phyloP scores from a whole-genome alignment of 768 basidiomycete genomes.

The Tulasnella sp. region DNA sequence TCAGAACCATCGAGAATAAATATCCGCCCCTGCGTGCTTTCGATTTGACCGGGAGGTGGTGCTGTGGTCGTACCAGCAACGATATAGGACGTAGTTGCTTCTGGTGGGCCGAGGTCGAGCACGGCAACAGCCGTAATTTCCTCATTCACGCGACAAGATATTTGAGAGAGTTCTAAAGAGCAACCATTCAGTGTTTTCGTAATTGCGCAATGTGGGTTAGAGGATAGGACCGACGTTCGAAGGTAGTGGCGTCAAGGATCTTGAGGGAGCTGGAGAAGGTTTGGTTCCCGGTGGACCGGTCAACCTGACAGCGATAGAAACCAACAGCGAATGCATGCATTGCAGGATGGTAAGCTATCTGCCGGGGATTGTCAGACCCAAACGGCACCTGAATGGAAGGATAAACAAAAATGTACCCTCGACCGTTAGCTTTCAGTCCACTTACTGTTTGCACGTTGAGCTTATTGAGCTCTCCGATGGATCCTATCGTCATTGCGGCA shows the following conservation, averaged over 20 bases:
- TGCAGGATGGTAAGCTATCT: conserved; percentile 56
- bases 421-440: neutral
- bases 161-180: conserved; percentile 46
- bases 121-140: conserved; percentile 55
- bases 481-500: conserved; percentile 58
- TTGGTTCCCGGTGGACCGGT: conserved; percentile 43
- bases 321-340: conserved; percentile 62
- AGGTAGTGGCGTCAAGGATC: conserved; percentile 46
- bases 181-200: conserved; percentile 27
- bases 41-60: conserved; percentile 35
- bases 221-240: conserved; percentile 1
- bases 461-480: conserved; percentile 63
- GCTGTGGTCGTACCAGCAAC: conserved; percentile 41
- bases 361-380: conserved; percentile 65
- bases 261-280: conserved; percentile 54
- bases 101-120: conserved; percentile 30
- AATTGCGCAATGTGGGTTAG: neutral
- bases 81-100: conserved; percentile 32
- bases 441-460: conserved; percentile 75
- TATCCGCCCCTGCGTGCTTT: conserved; percentile 54
- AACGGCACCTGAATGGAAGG: conserved; percentile 53
- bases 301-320: conserved; percentile 52
- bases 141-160: conserved; percentile 51
- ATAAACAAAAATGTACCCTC: conserved; percentile 16
- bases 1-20: conserved; percentile 45